Conservation (phyloP, 352 stramenopile species). For the Pythium biforme region DNA sequence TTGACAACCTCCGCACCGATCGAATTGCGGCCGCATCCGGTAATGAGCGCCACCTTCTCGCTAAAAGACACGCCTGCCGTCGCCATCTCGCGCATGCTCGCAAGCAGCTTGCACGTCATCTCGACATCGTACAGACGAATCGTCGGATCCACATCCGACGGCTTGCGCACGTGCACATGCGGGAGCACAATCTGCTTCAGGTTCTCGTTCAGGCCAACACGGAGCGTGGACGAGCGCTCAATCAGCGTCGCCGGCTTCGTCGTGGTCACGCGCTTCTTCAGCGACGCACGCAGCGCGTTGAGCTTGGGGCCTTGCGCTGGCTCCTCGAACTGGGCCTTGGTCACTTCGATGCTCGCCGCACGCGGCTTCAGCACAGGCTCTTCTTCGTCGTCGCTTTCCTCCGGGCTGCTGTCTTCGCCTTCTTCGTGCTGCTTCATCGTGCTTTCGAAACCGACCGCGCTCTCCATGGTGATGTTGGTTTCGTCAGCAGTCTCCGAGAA, state of each 20-base stretch:
- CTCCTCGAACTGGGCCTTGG: slow-evolving; percentile 26
- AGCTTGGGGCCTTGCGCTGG: slow-evolving; percentile 54
- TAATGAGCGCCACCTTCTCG: slow-evolving; percentile 84
- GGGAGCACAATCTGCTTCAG: slow-evolving; percentile 67
- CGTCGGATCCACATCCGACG: slow-evolving; percentile 69
- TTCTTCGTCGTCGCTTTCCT: slow-evolving; percentile 51
- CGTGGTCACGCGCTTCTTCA: slow-evolving; percentile 36
- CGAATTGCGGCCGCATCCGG: slow-evolving; percentile 80
- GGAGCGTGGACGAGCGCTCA: slow-evolving; percentile 47
- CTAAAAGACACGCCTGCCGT: slow-evolving; percentile 80
- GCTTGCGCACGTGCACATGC: slow-evolving; percentile 76
- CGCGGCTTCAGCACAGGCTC: slow-evolving; percentile 23
- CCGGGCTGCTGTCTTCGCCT: slow-evolving; percentile 39
- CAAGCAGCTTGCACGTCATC: slow-evolving; percentile 72
- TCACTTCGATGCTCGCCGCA: slow-evolving; percentile 3
- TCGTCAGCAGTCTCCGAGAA: slow-evolving; percentile 28
- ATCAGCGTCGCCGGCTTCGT: slow-evolving; percentile 34
- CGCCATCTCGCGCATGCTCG: slow-evolving; percentile 86
- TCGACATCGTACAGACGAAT: slow-evolving; percentile 83
- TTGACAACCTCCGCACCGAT: slow-evolving; percentile 86
- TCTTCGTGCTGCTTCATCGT: slow-evolving; percentile 50
- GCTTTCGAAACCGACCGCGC: slow-evolving; percentile 57
- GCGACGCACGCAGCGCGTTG: slow-evolving; percentile 51
- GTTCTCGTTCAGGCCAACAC: slow-evolving; percentile 55
- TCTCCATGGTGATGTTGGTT: slow-evolving; percentile 32